A percentile compares a stretch with the other conserved stretches of the same genome.
These are phyloP conservation scores for Edaphochlamys debaryana DNA, from an alignment of 139 green algal species.

Conservation along the genomic window DNA sequence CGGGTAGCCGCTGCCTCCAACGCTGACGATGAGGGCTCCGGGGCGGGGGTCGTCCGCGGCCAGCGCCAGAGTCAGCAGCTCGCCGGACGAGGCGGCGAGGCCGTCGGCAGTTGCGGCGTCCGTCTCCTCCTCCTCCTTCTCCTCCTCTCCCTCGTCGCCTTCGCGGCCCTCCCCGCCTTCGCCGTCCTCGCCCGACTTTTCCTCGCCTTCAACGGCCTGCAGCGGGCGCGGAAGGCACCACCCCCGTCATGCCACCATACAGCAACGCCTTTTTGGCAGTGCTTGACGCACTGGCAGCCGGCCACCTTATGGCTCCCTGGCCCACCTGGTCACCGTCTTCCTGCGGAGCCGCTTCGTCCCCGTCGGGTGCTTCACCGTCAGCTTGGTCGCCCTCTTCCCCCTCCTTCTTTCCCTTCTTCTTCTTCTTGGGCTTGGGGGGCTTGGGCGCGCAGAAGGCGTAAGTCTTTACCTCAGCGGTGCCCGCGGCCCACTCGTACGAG, in stretches of 20 bases:
- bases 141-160: slow-evolving; percentile 26
- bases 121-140: slow-evolving; percentile 40
- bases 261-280: no score
- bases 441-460: slow-evolving; percentile 40
- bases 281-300: no score
- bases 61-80: slow-evolving; percentile 38
- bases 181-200: neutral
- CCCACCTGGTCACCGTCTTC: slow-evolving; percentile 16
- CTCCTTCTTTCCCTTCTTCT: neutral
- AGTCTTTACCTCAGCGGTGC: neutral
- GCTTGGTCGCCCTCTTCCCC: slow-evolving; percentile 1
- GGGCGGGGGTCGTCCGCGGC: slow-evolving; percentile 10
- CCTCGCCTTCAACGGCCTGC: slow-evolving; percentile 4
- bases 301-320: no score
- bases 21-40: slow-evolving; percentile 6
- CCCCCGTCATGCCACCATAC: no score
- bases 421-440: slow-evolving; percentile 50
- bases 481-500: slow-evolving; percentile 14
- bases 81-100: neutral
- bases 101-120: neutral
- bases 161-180: slow-evolving; percentile 8
- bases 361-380: neutral
- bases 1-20: neutral
- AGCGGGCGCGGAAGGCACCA: no score
- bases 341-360: neutral